Conservation (phyloP, 805 yeast genomes). For the Suhomyces kilbournensis region DNA sequence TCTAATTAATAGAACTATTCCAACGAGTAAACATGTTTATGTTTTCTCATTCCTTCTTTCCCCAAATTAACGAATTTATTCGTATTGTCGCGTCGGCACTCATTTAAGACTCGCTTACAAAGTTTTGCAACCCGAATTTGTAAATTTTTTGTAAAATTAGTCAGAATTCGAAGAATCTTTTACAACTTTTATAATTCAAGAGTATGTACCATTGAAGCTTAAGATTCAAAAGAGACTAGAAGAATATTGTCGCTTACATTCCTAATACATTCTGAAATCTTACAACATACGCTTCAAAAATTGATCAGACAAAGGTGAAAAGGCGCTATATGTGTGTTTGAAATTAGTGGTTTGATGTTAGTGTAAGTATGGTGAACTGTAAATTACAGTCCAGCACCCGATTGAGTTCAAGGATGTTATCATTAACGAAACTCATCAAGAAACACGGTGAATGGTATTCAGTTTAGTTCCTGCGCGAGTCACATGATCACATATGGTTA, state of each 20-base stretch:
- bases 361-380: not conserved
- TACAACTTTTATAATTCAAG: not conserved
- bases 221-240: not conserved
- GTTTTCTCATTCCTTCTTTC: not conserved
- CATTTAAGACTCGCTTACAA: not conserved
- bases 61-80: not conserved
- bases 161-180: not conserved
- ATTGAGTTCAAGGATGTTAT: not conserved
- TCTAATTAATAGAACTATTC: not conserved
- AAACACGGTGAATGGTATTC: not conserved
- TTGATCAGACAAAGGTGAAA: not conserved
- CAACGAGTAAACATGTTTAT: not conserved
- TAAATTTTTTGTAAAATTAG: not conserved
- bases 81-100: not conserved
- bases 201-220: not conserved
- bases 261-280: not conserved
- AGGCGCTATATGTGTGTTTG: not conserved
- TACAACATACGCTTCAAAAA: no score
- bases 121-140: not conserved
- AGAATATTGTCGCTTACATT: not conserved
- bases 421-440: not conserved
- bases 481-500: not conserved
- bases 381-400: not conserved
- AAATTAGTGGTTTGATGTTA: not conserved
- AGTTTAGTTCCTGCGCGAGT: not conserved